Conservation (phyloP, 1,139 yeast genomes). For the Eremothecium cymbalariae region DNA sequence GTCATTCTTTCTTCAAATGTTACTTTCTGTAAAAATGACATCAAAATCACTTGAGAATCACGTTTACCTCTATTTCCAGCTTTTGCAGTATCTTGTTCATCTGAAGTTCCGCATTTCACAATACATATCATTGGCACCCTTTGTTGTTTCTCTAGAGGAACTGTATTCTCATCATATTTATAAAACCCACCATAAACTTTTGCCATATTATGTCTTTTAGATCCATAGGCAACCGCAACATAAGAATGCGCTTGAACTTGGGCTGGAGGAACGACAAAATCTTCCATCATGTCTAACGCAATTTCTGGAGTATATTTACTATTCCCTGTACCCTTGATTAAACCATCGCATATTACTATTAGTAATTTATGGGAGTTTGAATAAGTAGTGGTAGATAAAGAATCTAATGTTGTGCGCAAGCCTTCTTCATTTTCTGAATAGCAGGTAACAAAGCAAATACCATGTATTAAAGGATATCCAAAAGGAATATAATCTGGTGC, state of each 20-base stretch:
- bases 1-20: constrained; percentile 98
- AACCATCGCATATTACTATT: constrained; percentile 83
- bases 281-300: constrained; percentile 79
- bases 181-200: constrained; percentile 88
- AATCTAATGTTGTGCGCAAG: constrained; percentile 78
- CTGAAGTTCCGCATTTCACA: constrained; percentile 91
- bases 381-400: constrained; percentile 84
- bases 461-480: constrained; percentile 80
- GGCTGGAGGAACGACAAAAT: constrained; percentile 62
- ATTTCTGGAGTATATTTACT: constrained; percentile 82
- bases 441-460: constrained; percentile 79
- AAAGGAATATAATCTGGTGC: constrained; percentile 83
- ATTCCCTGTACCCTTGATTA: constrained; percentile 90
- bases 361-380: constrained; percentile 90
- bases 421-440: constrained; percentile 90
- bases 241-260: constrained; percentile 75
- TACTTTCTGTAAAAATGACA: constrained; percentile 85
- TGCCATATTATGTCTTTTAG: constrained; percentile 96
- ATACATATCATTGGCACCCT: constrained; percentile 75
- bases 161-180: constrained; percentile 64
- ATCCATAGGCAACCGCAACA: constrained; percentile 89
- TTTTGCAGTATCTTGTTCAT: constrained; percentile 66
- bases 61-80: constrained; percentile 99
- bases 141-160: constrained; percentile 76
- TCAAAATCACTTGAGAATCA: constrained; percentile 88